Evolutionary conservation across 2,329 filamentous ascomycete genomes (phyloP).

Genomic region (Ophiostoma piceae): DNA sequence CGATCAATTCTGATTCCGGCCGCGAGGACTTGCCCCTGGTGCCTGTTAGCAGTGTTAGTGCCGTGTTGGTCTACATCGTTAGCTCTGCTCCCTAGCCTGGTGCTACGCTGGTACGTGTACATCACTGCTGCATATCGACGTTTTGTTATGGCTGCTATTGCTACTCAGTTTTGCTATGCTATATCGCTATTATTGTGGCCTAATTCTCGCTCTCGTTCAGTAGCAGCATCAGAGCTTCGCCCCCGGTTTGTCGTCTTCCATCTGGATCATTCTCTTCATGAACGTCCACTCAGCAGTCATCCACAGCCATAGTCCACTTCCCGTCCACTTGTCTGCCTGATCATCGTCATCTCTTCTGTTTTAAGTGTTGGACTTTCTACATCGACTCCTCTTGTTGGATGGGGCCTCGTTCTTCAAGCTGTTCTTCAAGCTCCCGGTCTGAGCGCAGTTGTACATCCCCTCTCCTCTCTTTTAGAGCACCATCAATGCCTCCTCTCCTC

Average conservation of each 20-base stretch:
- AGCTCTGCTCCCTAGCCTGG: background rate
- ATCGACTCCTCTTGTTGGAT: too few species aligned
- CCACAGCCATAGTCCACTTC: too few species aligned
- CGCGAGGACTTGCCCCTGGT: background rate
- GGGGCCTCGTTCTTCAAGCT: too few species aligned
- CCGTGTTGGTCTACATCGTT: background rate
- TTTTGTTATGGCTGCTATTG: background rate
- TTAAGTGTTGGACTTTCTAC: too few species aligned
- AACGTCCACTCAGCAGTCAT: too few species aligned
- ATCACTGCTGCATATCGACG: background rate
- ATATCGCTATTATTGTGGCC: background rate
- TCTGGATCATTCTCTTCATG: background rate
- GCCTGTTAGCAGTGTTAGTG: background rate
- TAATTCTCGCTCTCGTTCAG: background rate
- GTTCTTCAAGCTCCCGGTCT: too few species aligned
- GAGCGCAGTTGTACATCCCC: too few species aligned
- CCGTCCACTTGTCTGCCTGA: too few species aligned
- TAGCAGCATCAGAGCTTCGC: background rate
- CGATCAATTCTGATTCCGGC: background rate
- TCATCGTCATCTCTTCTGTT: too few species aligned
- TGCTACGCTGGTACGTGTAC: background rate
- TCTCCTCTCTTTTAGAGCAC: too few species aligned
- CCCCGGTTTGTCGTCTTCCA: background rate
- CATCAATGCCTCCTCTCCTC: background rate
- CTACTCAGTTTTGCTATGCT: background rate